phyloP scores from a whole-genome alignment of 1,284 basidiomycete species.

The Cryptococcus amylolentus region DNA sequence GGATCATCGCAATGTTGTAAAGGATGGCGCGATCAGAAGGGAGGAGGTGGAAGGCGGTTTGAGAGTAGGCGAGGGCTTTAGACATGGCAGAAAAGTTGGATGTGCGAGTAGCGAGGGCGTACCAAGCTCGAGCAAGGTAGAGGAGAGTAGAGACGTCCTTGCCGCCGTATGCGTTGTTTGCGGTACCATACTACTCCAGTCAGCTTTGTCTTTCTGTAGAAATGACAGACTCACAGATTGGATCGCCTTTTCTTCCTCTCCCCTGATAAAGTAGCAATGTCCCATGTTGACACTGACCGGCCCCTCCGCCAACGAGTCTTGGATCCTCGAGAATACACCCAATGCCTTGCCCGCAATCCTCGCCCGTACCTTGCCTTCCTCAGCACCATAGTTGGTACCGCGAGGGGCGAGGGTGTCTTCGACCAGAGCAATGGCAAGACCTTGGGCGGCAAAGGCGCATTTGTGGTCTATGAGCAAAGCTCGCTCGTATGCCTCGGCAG shows the following conservation, averaged over 20 bases:
- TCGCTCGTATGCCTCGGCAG: slow-evolving; percentile 86
- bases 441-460: slow-evolving; percentile 87
- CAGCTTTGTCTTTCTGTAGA: slow-evolving; percentile 7
- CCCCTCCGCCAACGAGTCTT: slow-evolving; percentile 77
- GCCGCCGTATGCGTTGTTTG: slow-evolving; percentile 65
- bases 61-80: slow-evolving; percentile 72
- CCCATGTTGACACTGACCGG: slow-evolving; percentile 93
- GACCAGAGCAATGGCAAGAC: slow-evolving; percentile 83
- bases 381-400: slow-evolving; percentile 37
- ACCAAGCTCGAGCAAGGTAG: slow-evolving; percentile 84
- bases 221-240: slow-evolving; percentile 69
- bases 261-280: slow-evolving; percentile 83
- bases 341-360: slow-evolving; percentile 78
- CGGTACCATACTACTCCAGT: slow-evolving; percentile 73
- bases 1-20: slow-evolving; percentile 94
- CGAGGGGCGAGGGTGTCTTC: slow-evolving; percentile 71
- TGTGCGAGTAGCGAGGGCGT: slow-evolving; percentile 83
- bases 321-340: slow-evolving; percentile 79
- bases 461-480: slow-evolving; percentile 73
- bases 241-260: slow-evolving; percentile 89
- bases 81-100: slow-evolving; percentile 74
- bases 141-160: slow-evolving; percentile 70
- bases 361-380: slow-evolving; percentile 60
- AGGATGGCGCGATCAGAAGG: slow-evolving; percentile 80
- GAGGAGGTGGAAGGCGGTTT: slow-evolving; percentile 74